Conservation (phyloP, 352 stramenopile species). For the Globisporangium heterothallicum region DNA sequence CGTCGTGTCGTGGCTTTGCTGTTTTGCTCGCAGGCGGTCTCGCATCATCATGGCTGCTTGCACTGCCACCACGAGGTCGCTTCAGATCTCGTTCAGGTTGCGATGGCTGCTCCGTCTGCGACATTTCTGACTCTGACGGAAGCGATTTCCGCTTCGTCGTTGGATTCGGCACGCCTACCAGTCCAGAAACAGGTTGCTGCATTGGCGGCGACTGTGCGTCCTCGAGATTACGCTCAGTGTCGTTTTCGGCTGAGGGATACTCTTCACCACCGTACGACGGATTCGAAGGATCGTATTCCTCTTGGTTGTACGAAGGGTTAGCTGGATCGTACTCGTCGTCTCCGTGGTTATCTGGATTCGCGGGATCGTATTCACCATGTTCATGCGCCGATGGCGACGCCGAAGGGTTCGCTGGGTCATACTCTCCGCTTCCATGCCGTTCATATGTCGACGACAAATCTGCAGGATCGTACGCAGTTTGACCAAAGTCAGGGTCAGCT, state of each 20-base stretch:
- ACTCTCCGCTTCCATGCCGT: constrained; percentile 30
- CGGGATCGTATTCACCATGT: constrained; percentile 22
- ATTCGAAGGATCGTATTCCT: constrained; percentile 6
- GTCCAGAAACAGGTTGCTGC: not conserved
- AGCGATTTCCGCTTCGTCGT: constrained; percentile 3
- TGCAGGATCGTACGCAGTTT: constrained; percentile 20
- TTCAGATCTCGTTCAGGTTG: constrained; percentile 6
- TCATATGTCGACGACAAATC: not conserved
- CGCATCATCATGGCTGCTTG: too few relatives aligned
- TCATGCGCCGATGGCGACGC: constrained; percentile 13
- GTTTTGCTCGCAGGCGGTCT: too few relatives aligned
- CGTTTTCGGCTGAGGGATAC: too few relatives aligned
- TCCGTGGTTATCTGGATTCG: constrained; percentile 4
- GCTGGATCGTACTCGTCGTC: constrained; percentile 19
- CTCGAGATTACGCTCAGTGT: not conserved
- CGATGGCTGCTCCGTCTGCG: constrained; percentile 11
- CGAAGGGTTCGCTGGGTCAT: constrained; percentile 12
- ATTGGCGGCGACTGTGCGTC: not conserved
- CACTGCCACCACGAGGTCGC: constrained; percentile 21
- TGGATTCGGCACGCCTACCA: not conserved
- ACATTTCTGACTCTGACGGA: not conserved
- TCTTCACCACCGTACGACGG: constrained; percentile 9
- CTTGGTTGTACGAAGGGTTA: constrained; percentile 21
- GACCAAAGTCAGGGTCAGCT: constrained; percentile 9
- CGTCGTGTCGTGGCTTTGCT: too few relatives aligned